phyloP scores from a whole-genome alignment of 2,329 filamentous ascomycete species.

The Rhynchosporium agropyri region DNA sequence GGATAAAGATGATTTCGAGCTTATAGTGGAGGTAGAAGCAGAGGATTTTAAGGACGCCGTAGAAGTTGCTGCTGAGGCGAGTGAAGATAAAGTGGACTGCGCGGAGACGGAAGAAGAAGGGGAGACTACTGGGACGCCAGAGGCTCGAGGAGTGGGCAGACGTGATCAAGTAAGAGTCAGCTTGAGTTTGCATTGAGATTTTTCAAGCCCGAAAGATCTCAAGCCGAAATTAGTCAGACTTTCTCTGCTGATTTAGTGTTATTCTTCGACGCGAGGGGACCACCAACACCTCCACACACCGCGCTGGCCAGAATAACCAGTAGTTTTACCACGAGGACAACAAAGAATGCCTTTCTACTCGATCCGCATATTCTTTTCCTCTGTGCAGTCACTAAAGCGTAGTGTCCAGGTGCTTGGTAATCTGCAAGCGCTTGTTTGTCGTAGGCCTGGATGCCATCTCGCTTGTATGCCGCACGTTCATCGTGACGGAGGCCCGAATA shows the following conservation, averaged over 20 bases:
- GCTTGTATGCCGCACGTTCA: not conserved
- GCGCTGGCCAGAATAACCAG: not conserved
- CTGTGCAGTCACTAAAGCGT: not conserved
- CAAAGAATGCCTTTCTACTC: not conserved
- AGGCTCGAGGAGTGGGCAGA: not conserved
- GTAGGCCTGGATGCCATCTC: not conserved
- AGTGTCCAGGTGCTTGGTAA: conserved; percentile 3
- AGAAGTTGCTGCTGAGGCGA: not conserved
- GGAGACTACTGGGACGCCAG: not conserved
- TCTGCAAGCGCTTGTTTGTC: conserved; percentile 2
- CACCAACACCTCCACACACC: conserved; percentile 5
- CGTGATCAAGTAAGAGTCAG: not conserved
- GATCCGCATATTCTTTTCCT: conserved; percentile 1
- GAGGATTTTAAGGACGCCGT: not conserved
- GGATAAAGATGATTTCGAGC: not conserved
- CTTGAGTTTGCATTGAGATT: not conserved
- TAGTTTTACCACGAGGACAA: not conserved
- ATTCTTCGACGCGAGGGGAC: not conserved
- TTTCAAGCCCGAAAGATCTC: not conserved
- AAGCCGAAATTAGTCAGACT: not conserved
- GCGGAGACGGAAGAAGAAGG: not conserved
- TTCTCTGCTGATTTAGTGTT: not conserved
- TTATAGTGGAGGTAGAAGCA: not conserved
- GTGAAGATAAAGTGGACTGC: not conserved
- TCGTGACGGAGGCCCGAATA: not conserved